Base-by-base conservation (phyloP, 768 basidiomycete genomes). In the Mycena metata region DNA sequence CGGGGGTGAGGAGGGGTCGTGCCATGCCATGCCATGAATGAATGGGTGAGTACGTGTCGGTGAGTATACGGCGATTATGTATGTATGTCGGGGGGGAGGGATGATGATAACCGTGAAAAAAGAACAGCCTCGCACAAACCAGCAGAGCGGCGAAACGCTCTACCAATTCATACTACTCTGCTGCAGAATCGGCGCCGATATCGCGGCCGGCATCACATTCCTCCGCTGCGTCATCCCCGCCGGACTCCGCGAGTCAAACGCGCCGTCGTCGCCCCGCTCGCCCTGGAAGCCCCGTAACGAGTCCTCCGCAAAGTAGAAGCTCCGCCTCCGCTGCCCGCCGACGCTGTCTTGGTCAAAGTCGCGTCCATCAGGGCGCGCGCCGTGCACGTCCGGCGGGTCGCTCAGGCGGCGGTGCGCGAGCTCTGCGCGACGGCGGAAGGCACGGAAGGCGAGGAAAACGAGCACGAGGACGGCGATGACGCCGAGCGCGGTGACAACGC, bases 111-210 rank as follows among this genome's bases (percentile, higher is more conserved):
- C 15, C 24, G 49, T 21, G 24, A 10, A 23, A 21, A 26, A 23
- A 26, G n/a, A 15, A 30, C 24, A 26, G 50, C 9, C 15, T 9
- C 45, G n/a, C 10, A 17, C 11, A 6, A 16, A 39, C 16, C 7
- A 49, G 50, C 17, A 51, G 39, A 41, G 21, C 7, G 16, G 17
- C 5, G 15, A 35, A n/a, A 1, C 49, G 35, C n/a, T 71, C 83
- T 83, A 95, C 93, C 93, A 95, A 78, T 94, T 92, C 89, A 95
- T 89, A 72, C 89, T 95, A 79, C 90, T 95, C 81, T 93, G 91
- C 75, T 87, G 83, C 79, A 96, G 76, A 67, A 94, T 86, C 23
- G 94, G 94, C 57, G 91, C 87, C 3, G 90, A 91, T 67, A 95
- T 95, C 42, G 88, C 81, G 21, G 78, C 84, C n/a, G 91, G 85